Evolutionary conservation across 1,284 basidiomycete genomes (phyloP).

Genomic region (Papiliotrema flavescens): DNA sequence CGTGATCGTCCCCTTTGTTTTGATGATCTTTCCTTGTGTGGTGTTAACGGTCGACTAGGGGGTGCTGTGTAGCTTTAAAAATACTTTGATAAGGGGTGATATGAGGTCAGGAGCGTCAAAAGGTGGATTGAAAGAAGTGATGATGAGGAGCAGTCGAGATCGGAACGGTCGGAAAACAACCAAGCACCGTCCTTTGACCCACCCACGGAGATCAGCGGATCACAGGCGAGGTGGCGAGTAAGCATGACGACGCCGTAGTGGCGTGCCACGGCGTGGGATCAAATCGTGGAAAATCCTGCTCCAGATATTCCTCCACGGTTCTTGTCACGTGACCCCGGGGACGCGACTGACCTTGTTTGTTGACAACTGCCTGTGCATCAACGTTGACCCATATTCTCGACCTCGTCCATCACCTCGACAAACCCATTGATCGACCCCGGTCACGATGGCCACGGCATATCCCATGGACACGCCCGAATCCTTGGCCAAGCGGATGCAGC

Average conservation of each 20-base stretch:
- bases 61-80: too few relatives aligned
- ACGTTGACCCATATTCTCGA: neutral
- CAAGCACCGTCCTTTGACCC: too few relatives aligned
- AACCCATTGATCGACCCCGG: neutral
- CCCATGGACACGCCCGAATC: slow-evolving; percentile 36
- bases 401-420: neutral
- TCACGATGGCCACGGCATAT: slow-evolving; percentile 23
- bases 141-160: too few relatives aligned
- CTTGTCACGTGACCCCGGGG: slow-evolving; percentile 1
- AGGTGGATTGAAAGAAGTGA: slow-evolving; percentile 1
- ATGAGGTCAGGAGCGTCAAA: neutral
- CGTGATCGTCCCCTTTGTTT: neutral
- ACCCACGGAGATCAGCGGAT: neutral
- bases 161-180: too few relatives aligned
- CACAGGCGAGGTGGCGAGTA: neutral
- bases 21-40: too few relatives aligned
- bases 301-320: too few relatives aligned
- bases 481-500: slow-evolving; percentile 37
- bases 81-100: too few relatives aligned
- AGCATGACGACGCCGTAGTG: too few relatives aligned
- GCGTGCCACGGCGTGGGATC: too few relatives aligned
- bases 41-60: too few relatives aligned
- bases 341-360: slow-evolving; percentile 19
- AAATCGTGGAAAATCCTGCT: too few relatives aligned
- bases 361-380: slow-evolving; percentile 3